phyloP scores from a whole-genome alignment of 306 rosid species.

The Quercus suber region DNA sequence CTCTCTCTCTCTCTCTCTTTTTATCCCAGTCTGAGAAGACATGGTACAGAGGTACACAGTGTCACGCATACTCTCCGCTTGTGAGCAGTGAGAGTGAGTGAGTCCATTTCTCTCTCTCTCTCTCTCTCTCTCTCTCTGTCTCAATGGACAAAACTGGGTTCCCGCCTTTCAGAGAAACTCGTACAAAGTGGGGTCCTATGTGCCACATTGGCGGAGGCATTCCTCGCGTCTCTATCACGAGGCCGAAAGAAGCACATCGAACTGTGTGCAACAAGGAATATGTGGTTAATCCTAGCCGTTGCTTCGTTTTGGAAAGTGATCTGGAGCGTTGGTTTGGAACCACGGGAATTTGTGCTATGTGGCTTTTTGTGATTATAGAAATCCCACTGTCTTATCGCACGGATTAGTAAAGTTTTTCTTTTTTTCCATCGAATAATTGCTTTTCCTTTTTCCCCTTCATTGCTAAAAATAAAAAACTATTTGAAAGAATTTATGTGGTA shows the following conservation, averaged over 20 bases:
- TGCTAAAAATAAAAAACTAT: background rate
- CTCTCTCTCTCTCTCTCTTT: too few relatives aligned
- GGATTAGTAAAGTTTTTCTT: slow-evolving; percentile 16
- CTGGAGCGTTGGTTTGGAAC: slow-evolving; percentile 15
- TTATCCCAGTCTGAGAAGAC: background rate
- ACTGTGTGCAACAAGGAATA: slow-evolving; percentile 39
- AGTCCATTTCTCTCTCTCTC: background rate
- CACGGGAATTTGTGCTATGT: slow-evolving; percentile 47
- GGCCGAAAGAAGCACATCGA: slow-evolving; percentile 66
- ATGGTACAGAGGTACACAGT: too few relatives aligned
- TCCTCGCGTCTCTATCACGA: slow-evolving; percentile 28
- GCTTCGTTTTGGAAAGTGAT: background rate
- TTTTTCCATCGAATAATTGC: background rate
- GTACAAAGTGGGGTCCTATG: slow-evolving; percentile 52
- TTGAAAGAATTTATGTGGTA: background rate
- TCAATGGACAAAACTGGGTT: slow-evolving; percentile 62
- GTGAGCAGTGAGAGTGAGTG: background rate
- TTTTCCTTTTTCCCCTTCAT: background rate
- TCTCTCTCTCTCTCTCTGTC: slow-evolving; percentile 22
- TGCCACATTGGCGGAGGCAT: slow-evolving; percentile 24
- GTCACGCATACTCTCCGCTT: background rate
- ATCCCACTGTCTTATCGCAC: background rate
- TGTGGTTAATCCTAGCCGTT: slow-evolving; percentile 18
- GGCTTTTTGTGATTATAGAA: slow-evolving; percentile 1
- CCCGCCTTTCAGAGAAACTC: slow-evolving; percentile 73